Conservation (phyloP, 2,329 filamentous ascomycete species). For the Phaeosphaeria sp. region DNA sequence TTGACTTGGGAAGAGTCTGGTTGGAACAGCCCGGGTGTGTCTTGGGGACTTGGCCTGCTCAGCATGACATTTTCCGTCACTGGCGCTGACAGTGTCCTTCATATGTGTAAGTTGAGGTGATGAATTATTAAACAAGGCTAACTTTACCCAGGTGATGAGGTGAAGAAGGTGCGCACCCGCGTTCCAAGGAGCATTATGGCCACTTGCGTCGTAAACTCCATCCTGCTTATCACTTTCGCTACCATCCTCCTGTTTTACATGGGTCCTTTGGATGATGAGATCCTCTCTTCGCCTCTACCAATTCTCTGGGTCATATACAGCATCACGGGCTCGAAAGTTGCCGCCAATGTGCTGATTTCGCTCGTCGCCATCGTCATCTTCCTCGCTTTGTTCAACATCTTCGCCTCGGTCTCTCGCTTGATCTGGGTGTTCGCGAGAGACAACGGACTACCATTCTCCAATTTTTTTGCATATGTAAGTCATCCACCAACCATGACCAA, state of each 20-base stretch:
- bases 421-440: slow-evolving; percentile 60
- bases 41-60: slow-evolving; percentile 48
- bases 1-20: slow-evolving; percentile 51
- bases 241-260: slow-evolving; percentile 55
- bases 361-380: slow-evolving; percentile 49
- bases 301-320: slow-evolving; percentile 51
- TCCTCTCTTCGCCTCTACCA: slow-evolving; percentile 24
- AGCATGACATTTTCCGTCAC: slow-evolving; percentile 41
- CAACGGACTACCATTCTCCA: slow-evolving; percentile 51
- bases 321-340: slow-evolving; percentile 49
- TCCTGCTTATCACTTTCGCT: slow-evolving; percentile 52
- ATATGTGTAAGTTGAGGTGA: slow-evolving; percentile 36
- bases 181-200: slow-evolving; percentile 50
- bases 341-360: slow-evolving; percentile 50
- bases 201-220: slow-evolving; percentile 51
- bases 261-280: slow-evolving; percentile 41
- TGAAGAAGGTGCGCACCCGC: slow-evolving; percentile 48
- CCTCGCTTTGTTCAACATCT: slow-evolving; percentile 50
- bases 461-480: slow-evolving; percentile 39
- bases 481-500: too few species aligned
- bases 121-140: background rate
- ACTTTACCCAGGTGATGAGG: slow-evolving; percentile 37
- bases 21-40: slow-evolving; percentile 53
- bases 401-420: slow-evolving; percentile 57
- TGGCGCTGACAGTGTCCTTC: slow-evolving; percentile 58